A percentile compares a stretch with the other conserved stretches of the same genome.
Evolutionary conservation across 1,284 basidiomycete species (phyloP).

Genomic region (Neolentinus lepideus): DNA sequence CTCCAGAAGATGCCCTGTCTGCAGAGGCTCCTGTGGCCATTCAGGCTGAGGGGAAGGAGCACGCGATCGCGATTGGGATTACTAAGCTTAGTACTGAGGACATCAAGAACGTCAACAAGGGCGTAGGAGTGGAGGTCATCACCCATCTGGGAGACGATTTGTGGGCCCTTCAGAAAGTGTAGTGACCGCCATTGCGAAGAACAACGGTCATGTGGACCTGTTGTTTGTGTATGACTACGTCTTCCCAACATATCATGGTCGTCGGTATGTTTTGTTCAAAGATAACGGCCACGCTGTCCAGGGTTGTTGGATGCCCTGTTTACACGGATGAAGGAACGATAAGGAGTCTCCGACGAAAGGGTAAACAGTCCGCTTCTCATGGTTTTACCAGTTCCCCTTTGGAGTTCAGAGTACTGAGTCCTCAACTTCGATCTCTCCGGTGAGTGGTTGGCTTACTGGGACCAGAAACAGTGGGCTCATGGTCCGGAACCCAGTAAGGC

Average conservation of each 20-base stretch:
- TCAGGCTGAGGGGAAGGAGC: conserved; percentile 93
- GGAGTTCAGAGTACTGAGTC: background rate
- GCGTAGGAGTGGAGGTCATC: conserved; percentile 83
- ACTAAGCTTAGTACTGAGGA: conserved; percentile 84
- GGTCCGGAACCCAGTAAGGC: too few relatives aligned
- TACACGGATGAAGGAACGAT: background rate
- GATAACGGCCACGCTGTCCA: conserved; percentile 18
- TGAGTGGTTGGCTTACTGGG: background rate
- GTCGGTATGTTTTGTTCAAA: background rate
- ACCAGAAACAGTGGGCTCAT: too few relatives aligned
- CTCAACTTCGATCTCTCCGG: background rate
- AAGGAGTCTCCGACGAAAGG: background rate
- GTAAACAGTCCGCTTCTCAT: background rate
- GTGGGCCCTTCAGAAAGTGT: conserved; percentile 74
- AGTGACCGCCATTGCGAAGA: conserved; percentile 14
- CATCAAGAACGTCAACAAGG: conserved; percentile 86
- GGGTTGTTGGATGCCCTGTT: conserved; percentile 15
- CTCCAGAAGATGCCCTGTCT: conserved; percentile 61
- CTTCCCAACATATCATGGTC: background rate
- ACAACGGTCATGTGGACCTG: background rate
- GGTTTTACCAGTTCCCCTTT: background rate
- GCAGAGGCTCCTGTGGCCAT: conserved; percentile 79
- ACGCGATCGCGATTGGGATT: conserved; percentile 85
- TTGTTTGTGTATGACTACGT: conserved; percentile 4
- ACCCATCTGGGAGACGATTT: conserved; percentile 88